Evolutionary conservation across 257 asterid species (phyloP).

Genomic region (Plantago major): DNA sequence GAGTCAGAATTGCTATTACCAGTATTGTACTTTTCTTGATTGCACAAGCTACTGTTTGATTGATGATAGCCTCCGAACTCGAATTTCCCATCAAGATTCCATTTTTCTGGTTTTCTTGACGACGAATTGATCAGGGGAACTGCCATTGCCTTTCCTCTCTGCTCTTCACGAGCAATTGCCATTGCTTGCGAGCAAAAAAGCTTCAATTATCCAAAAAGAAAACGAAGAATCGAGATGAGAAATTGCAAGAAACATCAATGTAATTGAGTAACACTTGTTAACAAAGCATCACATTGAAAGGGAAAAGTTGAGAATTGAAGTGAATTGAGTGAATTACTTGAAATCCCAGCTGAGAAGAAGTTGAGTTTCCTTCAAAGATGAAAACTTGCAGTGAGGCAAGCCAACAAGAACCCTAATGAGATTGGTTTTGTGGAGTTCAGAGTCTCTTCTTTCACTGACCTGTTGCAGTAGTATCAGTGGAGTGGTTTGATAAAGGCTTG

Average conservation of each 20-base stretch:
- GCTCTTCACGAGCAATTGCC: conserved; percentile 43
- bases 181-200: conserved; percentile 22
- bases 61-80: conserved; percentile 21
- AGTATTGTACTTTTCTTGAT: conserved; percentile 24
- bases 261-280: neutral
- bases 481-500: too few species aligned
- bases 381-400: conserved; percentile 26
- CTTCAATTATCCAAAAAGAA: conserved; percentile 20
- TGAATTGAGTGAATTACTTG: conserved; percentile 12
- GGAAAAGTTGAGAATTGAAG: conserved; percentile 14
- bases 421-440: neutral
- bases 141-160: conserved; percentile 3
- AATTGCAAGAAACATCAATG: conserved; percentile 24
- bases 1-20: neutral
- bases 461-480: too few species aligned
- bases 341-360: conserved; percentile 26
- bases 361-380: conserved; percentile 21
- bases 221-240: conserved; percentile 23
- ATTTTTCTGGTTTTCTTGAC: conserved; percentile 33
- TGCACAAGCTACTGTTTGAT: conserved; percentile 17
- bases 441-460: neutral
- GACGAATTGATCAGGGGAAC: conserved; percentile 47
- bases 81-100: conserved; percentile 18
- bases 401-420: neutral
- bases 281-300: conserved; percentile 19